These are phyloP conservation scores for Trametes elegans DNA, from an alignment of 768 basidiomycete species.

Conservation along the genomic window DNA sequence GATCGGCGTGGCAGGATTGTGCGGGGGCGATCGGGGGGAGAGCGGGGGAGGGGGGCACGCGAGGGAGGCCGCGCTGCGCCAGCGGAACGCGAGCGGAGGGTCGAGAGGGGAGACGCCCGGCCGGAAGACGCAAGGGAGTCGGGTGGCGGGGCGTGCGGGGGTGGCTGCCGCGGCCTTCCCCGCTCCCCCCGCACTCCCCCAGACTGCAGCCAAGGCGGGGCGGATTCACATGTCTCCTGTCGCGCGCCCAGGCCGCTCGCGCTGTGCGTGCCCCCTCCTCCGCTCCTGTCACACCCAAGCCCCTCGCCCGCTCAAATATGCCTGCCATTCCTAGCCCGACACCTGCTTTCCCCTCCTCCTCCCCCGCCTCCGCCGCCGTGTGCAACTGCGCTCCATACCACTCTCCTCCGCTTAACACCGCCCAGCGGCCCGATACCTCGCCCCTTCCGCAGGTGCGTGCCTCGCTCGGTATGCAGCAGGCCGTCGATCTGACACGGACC, in stretches of 20 bases:
- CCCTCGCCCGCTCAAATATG: conserved; percentile 8
- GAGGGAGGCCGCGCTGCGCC: background rate
- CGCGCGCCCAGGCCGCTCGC: background rate
- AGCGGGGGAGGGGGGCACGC: conserved; percentile 1
- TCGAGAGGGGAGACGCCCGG: background rate
- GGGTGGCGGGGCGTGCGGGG: background rate
- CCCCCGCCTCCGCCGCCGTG: background rate
- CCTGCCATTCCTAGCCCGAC: background rate
- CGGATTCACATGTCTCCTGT: conserved; percentile 10
- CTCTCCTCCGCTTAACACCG: background rate
- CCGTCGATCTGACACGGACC: background rate
- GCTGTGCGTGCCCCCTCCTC: background rate
- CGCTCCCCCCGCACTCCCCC: background rate
- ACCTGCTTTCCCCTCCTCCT: background rate
- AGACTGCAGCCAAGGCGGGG: background rate
- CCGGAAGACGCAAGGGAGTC: background rate
- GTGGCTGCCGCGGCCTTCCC: background rate
- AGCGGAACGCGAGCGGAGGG: conserved; percentile 13
- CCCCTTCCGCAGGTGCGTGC: background rate
- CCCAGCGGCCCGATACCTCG: background rate
- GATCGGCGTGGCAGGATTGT: background rate
- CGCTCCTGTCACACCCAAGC: background rate
- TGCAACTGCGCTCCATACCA: background rate
- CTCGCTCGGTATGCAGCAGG: background rate
- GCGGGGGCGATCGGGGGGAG: conserved; percentile 6